These are phyloP conservation scores for Botrytis squamosa DNA, from an alignment of 2,329 filamentous ascomycete species.

Conservation along the genomic window DNA sequence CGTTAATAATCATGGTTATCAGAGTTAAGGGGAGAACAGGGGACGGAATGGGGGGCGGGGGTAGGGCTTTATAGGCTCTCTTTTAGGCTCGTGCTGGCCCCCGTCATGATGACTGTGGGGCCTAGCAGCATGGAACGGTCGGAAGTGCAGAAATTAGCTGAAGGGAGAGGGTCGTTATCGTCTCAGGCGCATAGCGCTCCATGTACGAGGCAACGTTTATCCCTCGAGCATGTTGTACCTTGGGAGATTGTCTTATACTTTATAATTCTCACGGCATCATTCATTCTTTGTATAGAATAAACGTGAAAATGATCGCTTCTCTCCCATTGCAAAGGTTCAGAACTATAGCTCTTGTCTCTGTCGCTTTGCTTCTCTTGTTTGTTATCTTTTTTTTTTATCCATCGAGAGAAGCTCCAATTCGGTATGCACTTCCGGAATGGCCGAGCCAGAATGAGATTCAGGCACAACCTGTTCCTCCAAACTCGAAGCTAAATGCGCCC, in stretches of 20 bases:
- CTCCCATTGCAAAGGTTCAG: not conserved
- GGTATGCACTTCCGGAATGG: not conserved
- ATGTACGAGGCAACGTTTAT: not conserved
- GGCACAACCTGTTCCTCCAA: not conserved
- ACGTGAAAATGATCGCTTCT: not conserved
- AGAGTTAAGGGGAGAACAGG: not conserved
- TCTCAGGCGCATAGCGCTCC: not conserved
- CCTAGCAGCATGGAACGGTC: not conserved
- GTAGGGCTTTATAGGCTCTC: not conserved
- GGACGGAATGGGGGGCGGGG: not conserved
- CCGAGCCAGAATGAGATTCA: not conserved
- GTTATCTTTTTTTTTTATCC: not conserved
- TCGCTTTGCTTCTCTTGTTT: not conserved
- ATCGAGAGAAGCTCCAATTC: not conserved
- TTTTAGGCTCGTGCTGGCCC: not conserved
- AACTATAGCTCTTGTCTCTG: not conserved
- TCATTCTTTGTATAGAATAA: not conserved
- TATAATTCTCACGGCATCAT: not conserved
- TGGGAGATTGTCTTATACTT: not conserved
- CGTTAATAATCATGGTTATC: not conserved
- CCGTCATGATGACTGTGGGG: not conserved
- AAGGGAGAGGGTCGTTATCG: not conserved
- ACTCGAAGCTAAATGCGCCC: not conserved
- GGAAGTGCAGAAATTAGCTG: not conserved
- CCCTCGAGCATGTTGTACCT: not conserved